Percentiles rank a stretch among this genome's conserved stretches.
Evolutionary conservation across 441 rosid species (phyloP).

Genomic region (Sinapis alba): DNA sequence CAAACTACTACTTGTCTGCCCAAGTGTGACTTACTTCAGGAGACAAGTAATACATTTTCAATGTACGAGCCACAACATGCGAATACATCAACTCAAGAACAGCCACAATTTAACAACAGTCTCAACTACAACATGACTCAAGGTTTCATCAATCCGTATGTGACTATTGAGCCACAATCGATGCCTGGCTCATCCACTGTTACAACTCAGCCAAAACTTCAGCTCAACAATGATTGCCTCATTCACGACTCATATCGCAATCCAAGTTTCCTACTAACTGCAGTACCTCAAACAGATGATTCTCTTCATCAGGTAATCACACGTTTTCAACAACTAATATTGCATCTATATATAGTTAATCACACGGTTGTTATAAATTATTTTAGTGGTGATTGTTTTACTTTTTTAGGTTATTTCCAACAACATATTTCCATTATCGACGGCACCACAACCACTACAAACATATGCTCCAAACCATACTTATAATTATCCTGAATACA

Average conservation of each 20-base stretch:
- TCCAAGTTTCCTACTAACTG: background rate
- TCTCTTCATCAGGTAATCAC: constrained; percentile 18
- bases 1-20: constrained; percentile 8
- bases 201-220: constrained; percentile 14
- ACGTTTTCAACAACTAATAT: background rate
- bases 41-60: background rate
- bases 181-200: background rate
- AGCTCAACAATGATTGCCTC: background rate
- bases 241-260: background rate
- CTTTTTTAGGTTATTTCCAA: background rate
- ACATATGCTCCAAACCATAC: background rate
- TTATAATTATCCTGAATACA: constrained; percentile 26
- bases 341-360: background rate
- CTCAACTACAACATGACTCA: background rate
- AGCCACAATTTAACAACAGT: background rate
- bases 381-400: background rate
- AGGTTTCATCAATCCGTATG: constrained; percentile 6
- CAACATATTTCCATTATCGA: background rate
- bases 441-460: background rate
- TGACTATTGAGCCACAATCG: background rate
- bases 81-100: background rate
- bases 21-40: background rate
- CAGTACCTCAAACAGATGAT: background rate
- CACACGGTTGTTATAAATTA: background rate
- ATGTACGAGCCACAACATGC: constrained; percentile 10